A percentile compares a stretch with the other conserved stretches of the same genome.
phyloP scores from a whole-genome alignment of 2,329 filamentous ascomycete species.

The Annulohypoxylon truncatum region DNA sequence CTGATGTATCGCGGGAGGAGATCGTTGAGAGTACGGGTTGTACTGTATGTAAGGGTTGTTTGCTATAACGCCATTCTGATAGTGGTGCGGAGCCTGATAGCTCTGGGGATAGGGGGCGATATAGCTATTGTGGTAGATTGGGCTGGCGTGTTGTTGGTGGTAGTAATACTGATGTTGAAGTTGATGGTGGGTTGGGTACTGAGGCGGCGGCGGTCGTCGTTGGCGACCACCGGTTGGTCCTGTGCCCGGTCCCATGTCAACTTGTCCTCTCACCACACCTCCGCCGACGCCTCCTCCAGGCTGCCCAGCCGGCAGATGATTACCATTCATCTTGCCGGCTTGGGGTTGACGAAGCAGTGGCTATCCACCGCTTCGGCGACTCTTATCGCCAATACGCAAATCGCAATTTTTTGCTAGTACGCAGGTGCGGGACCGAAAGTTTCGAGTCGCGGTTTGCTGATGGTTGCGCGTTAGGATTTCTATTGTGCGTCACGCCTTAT shows the following conservation, averaged over 20 bases:
- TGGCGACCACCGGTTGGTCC: conserved; percentile 51
- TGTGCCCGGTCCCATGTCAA: conserved; percentile 50
- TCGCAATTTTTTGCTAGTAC: conserved; percentile 11
- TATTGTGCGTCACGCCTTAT: conserved; percentile 33
- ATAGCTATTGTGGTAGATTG: conserved; percentile 63
- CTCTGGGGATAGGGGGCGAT: conserved; percentile 61
- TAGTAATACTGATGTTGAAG: conserved; percentile 56
- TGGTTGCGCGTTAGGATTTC: conserved; percentile 26
- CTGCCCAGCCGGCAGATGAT: conserved; percentile 82
- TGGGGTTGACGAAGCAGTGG: conserved; percentile 58
- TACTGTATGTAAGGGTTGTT: conserved; percentile 62
- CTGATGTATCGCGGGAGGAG: conserved; percentile 57
- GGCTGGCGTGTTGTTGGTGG: conserved; percentile 57
- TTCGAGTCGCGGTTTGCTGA: conserved; percentile 15
- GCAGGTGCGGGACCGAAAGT: conserved; percentile 11
- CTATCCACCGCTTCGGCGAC: conserved; percentile 49
- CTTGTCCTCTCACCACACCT: conserved; percentile 42
- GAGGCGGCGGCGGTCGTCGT: conserved; percentile 52
- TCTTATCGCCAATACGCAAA: conserved; percentile 26
- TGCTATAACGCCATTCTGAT: conserved; percentile 64
- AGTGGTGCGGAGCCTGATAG: conserved; percentile 69
- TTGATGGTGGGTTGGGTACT: conserved; percentile 54
- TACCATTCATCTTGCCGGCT: conserved; percentile 81
- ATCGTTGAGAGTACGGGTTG: conserved; percentile 50
- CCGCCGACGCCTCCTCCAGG: conserved; percentile 57